Percentiles rank a stretch among this genome's conserved stretches.
These are phyloP conservation scores for Lavandula angustifolia DNA, from an alignment of 257 asterid genomes.

Conservation along the genomic window DNA sequence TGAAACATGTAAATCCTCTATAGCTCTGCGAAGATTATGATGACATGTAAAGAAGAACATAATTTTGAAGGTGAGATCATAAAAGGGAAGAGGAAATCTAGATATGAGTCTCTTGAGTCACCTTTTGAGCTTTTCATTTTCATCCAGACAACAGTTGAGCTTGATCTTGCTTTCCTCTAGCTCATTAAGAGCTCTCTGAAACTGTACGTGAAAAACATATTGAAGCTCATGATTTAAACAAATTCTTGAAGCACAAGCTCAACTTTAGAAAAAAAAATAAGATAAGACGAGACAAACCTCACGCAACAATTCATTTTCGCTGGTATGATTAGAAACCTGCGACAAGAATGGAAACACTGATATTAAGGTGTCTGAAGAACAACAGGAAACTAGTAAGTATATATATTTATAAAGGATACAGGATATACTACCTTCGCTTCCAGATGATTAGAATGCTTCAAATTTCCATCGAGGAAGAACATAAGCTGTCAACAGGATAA, in stretches of 20 bases:
- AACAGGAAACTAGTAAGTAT: conserved; percentile 19
- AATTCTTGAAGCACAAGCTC: conserved; percentile 2
- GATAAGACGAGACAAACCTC: conserved; percentile 54
- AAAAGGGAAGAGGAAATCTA: conserved; percentile 8
- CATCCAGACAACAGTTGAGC: conserved; percentile 57
- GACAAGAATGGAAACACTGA: conserved; percentile 28
- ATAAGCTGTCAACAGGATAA: conserved; percentile 50
- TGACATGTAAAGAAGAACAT: conserved; percentile 22
- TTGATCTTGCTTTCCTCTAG: conserved; percentile 69
- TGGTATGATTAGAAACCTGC: conserved; percentile 48
- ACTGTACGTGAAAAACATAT: conserved; percentile 42
- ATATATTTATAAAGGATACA: conserved; percentile 35
- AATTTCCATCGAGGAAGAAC: conserved; percentile 59
- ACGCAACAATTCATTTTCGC: conserved; percentile 48
- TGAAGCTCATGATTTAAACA: conserved; percentile 24
- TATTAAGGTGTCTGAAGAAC: conserved; percentile 27
- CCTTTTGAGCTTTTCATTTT: conserved; percentile 77
- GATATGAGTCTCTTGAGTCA: conserved; percentile 30
- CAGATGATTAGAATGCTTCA: conserved; percentile 49
- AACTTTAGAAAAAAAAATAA: conserved; percentile 19
- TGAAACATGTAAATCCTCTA: conserved; percentile 53
- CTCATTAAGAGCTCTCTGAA: conserved; percentile 60
- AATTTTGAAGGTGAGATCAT: conserved; percentile 15
- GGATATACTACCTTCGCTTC: conserved; percentile 40
- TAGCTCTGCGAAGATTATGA: conserved; percentile 54